phyloP scores from a whole-genome alignment of 495 filamentous ascomycete genomes.

The Rusavskia elegans region DNA sequence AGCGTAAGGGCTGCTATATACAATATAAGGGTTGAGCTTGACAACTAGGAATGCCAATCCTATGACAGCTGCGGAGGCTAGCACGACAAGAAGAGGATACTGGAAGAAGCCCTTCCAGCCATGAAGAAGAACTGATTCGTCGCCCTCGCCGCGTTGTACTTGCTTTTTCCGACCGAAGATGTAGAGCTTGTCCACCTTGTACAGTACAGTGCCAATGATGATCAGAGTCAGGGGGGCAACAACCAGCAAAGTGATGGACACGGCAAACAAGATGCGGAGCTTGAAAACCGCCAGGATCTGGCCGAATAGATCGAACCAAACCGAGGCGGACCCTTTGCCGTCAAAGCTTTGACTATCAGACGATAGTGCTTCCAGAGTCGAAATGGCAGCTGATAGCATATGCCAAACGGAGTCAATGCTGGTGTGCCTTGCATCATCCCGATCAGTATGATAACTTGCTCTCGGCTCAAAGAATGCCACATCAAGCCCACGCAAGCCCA shows the following conservation, averaged over 20 bases:
- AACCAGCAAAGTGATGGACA: conserved; percentile 69
- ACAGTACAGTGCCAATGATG: conserved; percentile 47
- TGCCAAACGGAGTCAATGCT: conserved; percentile 71
- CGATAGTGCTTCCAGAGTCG: conserved; percentile 53
- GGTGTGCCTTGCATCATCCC: conserved; percentile 72
- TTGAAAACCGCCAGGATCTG: conserved; percentile 61
- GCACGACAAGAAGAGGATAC: conserved; percentile 59
- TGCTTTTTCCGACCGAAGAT: conserved; percentile 52
- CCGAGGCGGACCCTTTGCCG: conserved; percentile 51
- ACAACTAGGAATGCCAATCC: conserved; percentile 59
- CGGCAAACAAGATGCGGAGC: conserved; percentile 69
- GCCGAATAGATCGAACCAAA: conserved; percentile 94
- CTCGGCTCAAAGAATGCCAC: conserved; percentile 81
- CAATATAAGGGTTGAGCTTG: conserved; percentile 73
- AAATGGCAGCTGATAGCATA: conserved; percentile 72
- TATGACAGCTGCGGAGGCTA: conserved; percentile 53
- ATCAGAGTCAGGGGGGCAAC: conserved; percentile 58
- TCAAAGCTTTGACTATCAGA: conserved; percentile 43
- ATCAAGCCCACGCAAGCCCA: conserved; percentile 79
- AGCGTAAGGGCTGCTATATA: conserved; percentile 72
- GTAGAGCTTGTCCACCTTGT: conserved; percentile 60
- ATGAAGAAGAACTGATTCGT: conserved; percentile 46
- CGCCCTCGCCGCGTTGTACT: conserved; percentile 37
- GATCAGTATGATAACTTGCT: conserved; percentile 76
- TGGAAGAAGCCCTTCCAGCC: conserved; percentile 73